Percentiles rank a stretch among this genome's conserved stretches.
Conservation (phyloP, 257 asterid species). For the Schizonepeta tenuifolia region DNA sequence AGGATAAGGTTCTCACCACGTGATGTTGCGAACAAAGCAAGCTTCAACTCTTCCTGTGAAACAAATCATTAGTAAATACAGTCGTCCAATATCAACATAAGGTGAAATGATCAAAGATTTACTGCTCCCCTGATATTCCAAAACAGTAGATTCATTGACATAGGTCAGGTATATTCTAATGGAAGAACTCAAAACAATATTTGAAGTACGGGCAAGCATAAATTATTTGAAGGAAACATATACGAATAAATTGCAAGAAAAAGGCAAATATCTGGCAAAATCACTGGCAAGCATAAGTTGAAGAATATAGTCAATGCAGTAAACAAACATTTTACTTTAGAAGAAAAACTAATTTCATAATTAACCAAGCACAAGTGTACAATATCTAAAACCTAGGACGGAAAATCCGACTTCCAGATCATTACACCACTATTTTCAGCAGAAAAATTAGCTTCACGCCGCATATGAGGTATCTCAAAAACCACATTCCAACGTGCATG, state of each 20-base stretch:
- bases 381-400: too few relatives aligned
- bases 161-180: too few relatives aligned
- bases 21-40: conserved; percentile 70
- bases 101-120: not conserved
- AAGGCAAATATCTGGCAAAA: not conserved
- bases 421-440: too few relatives aligned
- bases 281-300: not conserved
- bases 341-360: too few relatives aligned
- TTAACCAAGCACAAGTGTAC: too few relatives aligned
- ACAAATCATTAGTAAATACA: conserved; percentile 12
- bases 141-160: too few relatives aligned
- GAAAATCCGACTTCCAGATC: too few relatives aligned
- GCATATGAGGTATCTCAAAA: too few relatives aligned
- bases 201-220: not conserved
- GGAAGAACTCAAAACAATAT: conserved; percentile 1
- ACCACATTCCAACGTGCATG: too few relatives aligned
- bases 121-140: too few relatives aligned
- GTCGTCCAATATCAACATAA: not conserved
- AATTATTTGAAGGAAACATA: not conserved
- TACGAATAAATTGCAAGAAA: not conserved
- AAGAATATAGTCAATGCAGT: not conserved
- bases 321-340: too few relatives aligned
- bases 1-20: conserved; percentile 70
- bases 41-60: conserved; percentile 82
- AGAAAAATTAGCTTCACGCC: too few relatives aligned